phyloP scores from a whole-genome alignment of 495 filamentous ascomycete genomes.

The Trichoderma orchidacearum region DNA sequence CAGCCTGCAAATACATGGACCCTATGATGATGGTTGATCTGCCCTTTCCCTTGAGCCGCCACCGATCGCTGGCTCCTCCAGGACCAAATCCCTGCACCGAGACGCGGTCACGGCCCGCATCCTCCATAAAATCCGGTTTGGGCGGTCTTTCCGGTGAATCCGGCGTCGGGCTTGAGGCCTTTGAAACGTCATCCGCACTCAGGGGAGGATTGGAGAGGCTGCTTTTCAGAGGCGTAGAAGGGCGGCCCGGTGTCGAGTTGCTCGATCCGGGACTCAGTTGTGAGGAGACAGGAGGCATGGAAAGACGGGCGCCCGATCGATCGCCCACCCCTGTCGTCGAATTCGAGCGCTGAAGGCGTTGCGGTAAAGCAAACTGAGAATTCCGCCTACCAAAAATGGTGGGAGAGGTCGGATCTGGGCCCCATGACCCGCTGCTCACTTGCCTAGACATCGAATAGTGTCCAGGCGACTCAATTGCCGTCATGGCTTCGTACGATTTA shows the following conservation, averaged over 20 bases:
- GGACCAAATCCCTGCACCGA: constrained; percentile 78
- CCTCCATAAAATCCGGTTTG: constrained; percentile 9
- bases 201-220: constrained; percentile 44
- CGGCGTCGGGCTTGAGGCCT: constrained; percentile 12
- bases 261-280: constrained; percentile 18
- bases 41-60: constrained; percentile 70
- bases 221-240: constrained; percentile 40
- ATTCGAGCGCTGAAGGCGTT: constrained; percentile 22
- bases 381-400: constrained; percentile 31
- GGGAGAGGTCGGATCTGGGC: constrained; percentile 14
- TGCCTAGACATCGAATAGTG: constrained; percentile 18
- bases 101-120: constrained; percentile 58
- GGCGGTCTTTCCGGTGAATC: not conserved
- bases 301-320: constrained; percentile 50
- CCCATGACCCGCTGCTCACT: constrained; percentile 20
- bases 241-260: constrained; percentile 33
- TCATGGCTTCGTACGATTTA: constrained; percentile 67
- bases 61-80: constrained; percentile 55
- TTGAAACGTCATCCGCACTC: constrained; percentile 59
- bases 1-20: constrained; percentile 74
- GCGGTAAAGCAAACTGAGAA: constrained; percentile 35
- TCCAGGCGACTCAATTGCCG: constrained; percentile 65
- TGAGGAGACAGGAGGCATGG: constrained; percentile 49
- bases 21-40: constrained; percentile 72
- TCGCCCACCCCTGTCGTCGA: constrained; percentile 24